Base-by-base conservation (phyloP, 2,329 filamentous ascomycete species). In the Intubia oerlemansii region DNA sequence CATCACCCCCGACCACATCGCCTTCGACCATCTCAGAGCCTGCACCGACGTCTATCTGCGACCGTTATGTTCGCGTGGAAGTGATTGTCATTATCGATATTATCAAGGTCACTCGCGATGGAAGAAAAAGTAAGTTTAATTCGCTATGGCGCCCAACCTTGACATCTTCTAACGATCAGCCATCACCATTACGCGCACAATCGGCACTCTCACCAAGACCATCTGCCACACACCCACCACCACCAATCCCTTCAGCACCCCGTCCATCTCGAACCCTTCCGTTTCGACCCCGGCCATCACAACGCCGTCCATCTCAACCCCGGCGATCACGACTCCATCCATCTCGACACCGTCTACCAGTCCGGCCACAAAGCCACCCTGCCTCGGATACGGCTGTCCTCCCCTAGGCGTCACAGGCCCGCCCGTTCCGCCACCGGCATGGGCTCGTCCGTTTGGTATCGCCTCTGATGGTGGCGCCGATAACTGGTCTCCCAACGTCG, bases 61-160 rank as follows among this genome's bases (percentile, higher is more conserved):
- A 16, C 20, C 20, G 29, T n/a, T 35, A 33, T 14, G 11, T 31
- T 14, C 25, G n/a, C 10, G 21, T 38, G 22, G 31, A 32, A n/a
- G 26, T 36, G 7, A 21, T 33, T 9, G 15, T 34, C 13, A 27
- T 36, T 12, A 25, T 34, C 4, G 36, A 38, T n/a, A 20, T 38
- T 10, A 18, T 38, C 5, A 32, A 34, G 11, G 18, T 38, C 13
- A 34, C 27, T 5, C 19, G 25, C 20, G 30, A 30, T 4, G 29
- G 20, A 10, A 27, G 22, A 1, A 10, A 5, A 7, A 33, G n/a
- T n/a, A n/a, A n/a, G n/a, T n/a, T n/a, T n/a, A n/a, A n/a, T n/a
- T n/a, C n/a, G n/a, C n/a, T n/a, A n/a, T n/a, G n/a, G n/a, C n/a
- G n/a, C n/a, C n/a, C n/a, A n/a, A n/a, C n/a, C n/a, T n/a, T n/a